phyloP scores from a whole-genome alignment of 2,329 filamentous ascomycete species.

The Westerdykella ornata region DNA sequence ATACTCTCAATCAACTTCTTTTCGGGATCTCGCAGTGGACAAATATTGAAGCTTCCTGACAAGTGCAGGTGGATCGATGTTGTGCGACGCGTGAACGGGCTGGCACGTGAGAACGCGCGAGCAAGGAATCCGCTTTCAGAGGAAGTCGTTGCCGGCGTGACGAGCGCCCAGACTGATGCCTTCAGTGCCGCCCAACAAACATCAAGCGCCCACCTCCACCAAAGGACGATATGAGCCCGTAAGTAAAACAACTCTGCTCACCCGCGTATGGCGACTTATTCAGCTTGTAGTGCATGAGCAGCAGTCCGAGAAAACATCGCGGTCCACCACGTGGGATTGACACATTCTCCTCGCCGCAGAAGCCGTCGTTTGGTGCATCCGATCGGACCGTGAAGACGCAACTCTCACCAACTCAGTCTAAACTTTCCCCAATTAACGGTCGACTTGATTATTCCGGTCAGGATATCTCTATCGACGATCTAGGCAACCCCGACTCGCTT shows the following conservation, averaged over 20 bases:
- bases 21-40: too few relatives aligned
- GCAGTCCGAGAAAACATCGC: slow-evolving; percentile 23
- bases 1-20: too few relatives aligned
- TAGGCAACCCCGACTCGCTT: slow-evolving; percentile 32
- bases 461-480: slow-evolving; percentile 12
- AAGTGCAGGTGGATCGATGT: too few relatives aligned
- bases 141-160: slow-evolving; percentile 6
- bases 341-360: slow-evolving; percentile 29
- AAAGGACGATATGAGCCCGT: neutral
- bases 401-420: neutral
- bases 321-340: slow-evolving; percentile 30
- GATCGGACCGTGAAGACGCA: neutral
- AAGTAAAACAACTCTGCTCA: neutral
- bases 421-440: slow-evolving; percentile 4
- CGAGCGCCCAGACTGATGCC: slow-evolving; percentile 9
- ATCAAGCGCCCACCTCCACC: neutral
- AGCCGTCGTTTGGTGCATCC: slow-evolving; percentile 19
- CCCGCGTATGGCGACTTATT: neutral
- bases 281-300: slow-evolving; percentile 18
- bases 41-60: too few relatives aligned
- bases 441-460: slow-evolving; percentile 2
- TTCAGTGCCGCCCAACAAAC: slow-evolving; percentile 5
- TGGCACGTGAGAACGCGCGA: neutral
- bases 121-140: neutral
- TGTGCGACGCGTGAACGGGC: neutral